These are phyloP conservation scores for Scutellaria minor DNA, from an alignment of 257 asterid species.

Conservation along the genomic window DNA sequence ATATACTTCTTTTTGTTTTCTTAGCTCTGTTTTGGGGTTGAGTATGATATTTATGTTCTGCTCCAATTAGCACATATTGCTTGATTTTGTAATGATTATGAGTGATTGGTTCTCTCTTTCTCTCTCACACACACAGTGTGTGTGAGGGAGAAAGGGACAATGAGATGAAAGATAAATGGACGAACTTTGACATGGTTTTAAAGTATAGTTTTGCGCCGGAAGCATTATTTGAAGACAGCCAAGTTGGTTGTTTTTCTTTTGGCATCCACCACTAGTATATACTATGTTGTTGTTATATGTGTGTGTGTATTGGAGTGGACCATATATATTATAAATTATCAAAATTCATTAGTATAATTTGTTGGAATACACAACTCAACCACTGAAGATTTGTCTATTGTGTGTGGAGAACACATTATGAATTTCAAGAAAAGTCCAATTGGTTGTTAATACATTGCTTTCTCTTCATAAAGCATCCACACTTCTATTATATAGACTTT, in stretches of 20 bases:
- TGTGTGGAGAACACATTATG: constrained; percentile 31
- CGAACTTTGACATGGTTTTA: constrained; percentile 32
- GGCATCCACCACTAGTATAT: constrained; percentile 29
- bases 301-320: constrained; percentile 29
- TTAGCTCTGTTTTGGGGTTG: not conserved
- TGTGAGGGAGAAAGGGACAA: not conserved
- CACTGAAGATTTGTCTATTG: constrained; percentile 34
- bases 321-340: constrained; percentile 29
- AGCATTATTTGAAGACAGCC: constrained; percentile 37
- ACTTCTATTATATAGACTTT: too few relatives aligned
- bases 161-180: not conserved
- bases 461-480: constrained; percentile 7
- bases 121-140: not conserved
- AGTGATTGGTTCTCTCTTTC: not conserved
- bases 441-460: constrained; percentile 47
- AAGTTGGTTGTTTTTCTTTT: constrained; percentile 33
- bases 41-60: constrained; percentile 16
- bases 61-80: not conserved
- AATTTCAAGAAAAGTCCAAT: constrained; percentile 32
- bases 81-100: too few relatives aligned
- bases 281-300: constrained; percentile 8
- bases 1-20: constrained; percentile 19
- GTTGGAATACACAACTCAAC: constrained; percentile 39
- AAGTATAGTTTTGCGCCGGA: constrained; percentile 24
- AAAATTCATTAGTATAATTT: constrained; percentile 32